Evolutionary conservation across 768 basidiomycete species (phyloP).

Genomic region (Rhizopogon vesiculosus): DNA sequence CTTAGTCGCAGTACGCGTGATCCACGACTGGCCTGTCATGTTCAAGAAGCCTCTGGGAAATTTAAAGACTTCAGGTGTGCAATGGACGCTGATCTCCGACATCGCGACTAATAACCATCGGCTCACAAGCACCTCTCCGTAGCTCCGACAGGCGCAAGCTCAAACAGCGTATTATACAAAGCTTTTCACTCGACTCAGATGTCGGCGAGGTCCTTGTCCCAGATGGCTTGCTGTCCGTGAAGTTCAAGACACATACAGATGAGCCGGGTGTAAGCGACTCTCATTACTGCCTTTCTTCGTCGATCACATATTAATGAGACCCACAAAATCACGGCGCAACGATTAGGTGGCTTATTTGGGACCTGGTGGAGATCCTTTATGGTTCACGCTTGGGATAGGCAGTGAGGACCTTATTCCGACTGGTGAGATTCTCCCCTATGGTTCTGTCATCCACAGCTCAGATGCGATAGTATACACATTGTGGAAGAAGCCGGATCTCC

Average conservation of each 20-base stretch:
- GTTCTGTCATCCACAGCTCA: not conserved
- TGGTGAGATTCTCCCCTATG: slow-evolving; percentile 23
- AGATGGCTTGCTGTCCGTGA: slow-evolving; percentile 63
- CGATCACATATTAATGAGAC: slow-evolving; percentile 5
- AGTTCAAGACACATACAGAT: slow-evolving; percentile 59
- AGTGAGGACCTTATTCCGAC: slow-evolving; percentile 71
- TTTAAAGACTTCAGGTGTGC: slow-evolving; percentile 58
- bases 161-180: slow-evolving; percentile 48
- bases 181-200: slow-evolving; percentile 47
- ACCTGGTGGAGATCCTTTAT: slow-evolving; percentile 65
- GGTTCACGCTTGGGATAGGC: slow-evolving; percentile 72
- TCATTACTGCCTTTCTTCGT: not conserved
- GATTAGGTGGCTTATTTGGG: slow-evolving; percentile 59
- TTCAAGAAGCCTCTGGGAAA: slow-evolving; percentile 75
- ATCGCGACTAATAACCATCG: not conserved
- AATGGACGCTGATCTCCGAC: not conserved
- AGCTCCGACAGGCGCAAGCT: slow-evolving; percentile 73
- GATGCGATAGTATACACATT: slow-evolving; percentile 60
- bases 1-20: too few relatives aligned
- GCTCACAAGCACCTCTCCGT: slow-evolving; percentile 51
- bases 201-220: slow-evolving; percentile 69
- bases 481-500: slow-evolving; percentile 66
- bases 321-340: not conserved
- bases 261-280: slow-evolving; percentile 58
- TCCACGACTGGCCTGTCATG: slow-evolving; percentile 34